These are phyloP conservation scores for Gossypium ekmanianum DNA, from an alignment of 345 rosid species.

Conservation along the genomic window DNA sequence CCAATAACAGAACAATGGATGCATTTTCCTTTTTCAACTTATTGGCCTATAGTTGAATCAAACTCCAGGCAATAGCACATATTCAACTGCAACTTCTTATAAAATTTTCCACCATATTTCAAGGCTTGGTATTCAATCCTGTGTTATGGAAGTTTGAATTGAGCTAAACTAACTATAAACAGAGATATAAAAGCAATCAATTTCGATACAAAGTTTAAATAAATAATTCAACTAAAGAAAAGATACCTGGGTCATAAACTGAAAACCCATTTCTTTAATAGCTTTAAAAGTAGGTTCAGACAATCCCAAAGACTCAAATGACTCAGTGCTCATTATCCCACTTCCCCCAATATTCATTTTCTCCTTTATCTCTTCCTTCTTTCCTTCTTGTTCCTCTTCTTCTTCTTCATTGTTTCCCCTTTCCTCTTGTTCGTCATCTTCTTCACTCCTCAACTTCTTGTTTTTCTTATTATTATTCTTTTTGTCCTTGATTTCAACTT, in stretches of 20 bases:
- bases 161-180: neutral
- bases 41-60: neutral
- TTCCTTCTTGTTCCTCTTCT: conserved; percentile 15
- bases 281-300: conserved; percentile 65
- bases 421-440: neutral
- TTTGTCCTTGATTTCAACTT: conserved; percentile 7
- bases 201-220: neutral
- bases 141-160: neutral
- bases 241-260: conserved; percentile 76
- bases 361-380: conserved; percentile 6
- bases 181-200: neutral
- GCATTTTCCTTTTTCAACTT: neutral
- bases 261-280: conserved; percentile 73
- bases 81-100: neutral
- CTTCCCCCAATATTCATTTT: conserved; percentile 29
- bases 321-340: conserved; percentile 76
- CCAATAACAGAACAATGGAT: neutral
- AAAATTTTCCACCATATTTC: neutral
- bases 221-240: neutral
- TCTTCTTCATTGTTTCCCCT: conserved; percentile 6
- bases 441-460: conserved; percentile 25
- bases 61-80: neutral
- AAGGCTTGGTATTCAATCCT: neutral
- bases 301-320: conserved; percentile 65
- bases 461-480: conserved; percentile 14